phyloP scores from a whole-genome alignment of 371 early-diverging fungal species.

The Amoeboaphelidium protococcarum region DNA sequence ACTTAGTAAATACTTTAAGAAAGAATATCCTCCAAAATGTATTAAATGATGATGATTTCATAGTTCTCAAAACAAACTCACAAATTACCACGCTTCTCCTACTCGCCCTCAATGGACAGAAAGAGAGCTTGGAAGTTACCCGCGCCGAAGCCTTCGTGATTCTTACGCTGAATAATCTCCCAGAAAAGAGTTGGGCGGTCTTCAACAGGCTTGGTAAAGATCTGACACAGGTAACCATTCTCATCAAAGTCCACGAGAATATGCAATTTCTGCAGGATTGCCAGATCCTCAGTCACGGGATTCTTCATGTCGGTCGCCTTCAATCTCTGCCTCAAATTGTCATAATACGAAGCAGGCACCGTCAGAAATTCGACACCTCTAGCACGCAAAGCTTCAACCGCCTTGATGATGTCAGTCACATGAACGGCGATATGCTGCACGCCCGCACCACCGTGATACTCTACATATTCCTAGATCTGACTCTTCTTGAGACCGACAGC shows the following conservation, averaged over 20 bases:
- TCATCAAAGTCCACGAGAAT: conserved; percentile 91
- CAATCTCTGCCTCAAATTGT: conserved; percentile 41
- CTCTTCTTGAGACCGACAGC: conserved; percentile 76
- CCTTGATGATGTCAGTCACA: conserved; percentile 53
- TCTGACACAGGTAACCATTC: conserved; percentile 79
- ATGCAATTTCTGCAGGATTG: conserved; percentile 43
- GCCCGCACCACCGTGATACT: conserved; percentile 57
- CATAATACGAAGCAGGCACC: conserved; percentile 72
- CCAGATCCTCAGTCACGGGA: conserved; percentile 44
- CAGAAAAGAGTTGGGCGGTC: conserved; percentile 88
- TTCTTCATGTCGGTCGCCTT: conserved; percentile 28
- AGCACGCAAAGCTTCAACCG: conserved; percentile 43
- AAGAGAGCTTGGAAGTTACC: conserved; percentile 94
- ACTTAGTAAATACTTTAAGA: too few species aligned
- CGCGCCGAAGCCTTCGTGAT: conserved; percentile 86
- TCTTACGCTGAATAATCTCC: conserved; percentile 83
- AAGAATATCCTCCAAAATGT: too few species aligned
- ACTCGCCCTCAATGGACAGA: conserved; percentile 80
- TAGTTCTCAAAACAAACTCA: background rate
- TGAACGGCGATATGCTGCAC: conserved; percentile 90
- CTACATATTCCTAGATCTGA: conserved; percentile 90
- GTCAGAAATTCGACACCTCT: conserved; percentile 75
- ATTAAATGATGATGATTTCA: too few species aligned
- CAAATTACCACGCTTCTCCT: conserved; percentile 66
- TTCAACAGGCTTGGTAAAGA: conserved; percentile 60